Conservation (phyloP, 768 basidiomycete genomes). For the Ephemerocybe angulata region DNA sequence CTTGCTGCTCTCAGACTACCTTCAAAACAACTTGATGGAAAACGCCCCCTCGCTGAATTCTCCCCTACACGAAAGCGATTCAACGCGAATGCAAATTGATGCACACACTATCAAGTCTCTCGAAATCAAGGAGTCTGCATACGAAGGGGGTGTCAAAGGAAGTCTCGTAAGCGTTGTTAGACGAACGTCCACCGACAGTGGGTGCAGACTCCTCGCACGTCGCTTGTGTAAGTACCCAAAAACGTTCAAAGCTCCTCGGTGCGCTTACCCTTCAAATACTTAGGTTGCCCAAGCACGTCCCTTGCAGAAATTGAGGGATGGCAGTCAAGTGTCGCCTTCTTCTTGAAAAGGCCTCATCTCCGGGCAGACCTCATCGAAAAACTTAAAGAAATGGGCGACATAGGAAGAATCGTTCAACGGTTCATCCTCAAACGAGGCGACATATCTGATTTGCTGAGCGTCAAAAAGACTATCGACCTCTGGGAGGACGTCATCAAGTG, state of each 20-base stretch:
- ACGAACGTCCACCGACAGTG: conserved; percentile 73
- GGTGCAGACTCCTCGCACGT: conserved; percentile 67
- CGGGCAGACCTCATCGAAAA: conserved; percentile 57
- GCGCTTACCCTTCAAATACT: not conserved
- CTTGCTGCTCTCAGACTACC: conserved; percentile 57
- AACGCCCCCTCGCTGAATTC: conserved; percentile 64
- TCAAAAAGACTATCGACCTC: conserved; percentile 56
- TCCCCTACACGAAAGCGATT: conserved; percentile 53
- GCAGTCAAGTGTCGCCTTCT: conserved; percentile 74
- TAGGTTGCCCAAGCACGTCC: conserved; percentile 83
- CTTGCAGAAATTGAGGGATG: conserved; percentile 65
- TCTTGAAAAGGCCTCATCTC: conserved; percentile 57
- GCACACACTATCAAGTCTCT: conserved; percentile 85
- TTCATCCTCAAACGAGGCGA: conserved; percentile 70
- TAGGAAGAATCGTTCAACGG: conserved; percentile 71
- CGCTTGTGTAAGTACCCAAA: conserved; percentile 63
- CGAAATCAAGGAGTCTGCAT: conserved; percentile 72
- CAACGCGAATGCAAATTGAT: conserved; percentile 82
- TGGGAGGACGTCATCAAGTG: conserved; percentile 55
- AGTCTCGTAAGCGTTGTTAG: conserved; percentile 73
- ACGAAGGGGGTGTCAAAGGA: conserved; percentile 70
- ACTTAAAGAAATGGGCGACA: conserved; percentile 63
- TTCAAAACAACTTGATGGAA: conserved; percentile 68
- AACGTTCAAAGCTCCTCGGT: conserved; percentile 5
- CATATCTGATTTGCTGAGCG: conserved; percentile 57